phyloP scores from a whole-genome alignment of 2,329 filamentous ascomycete species.

The Calycina herbarum region DNA sequence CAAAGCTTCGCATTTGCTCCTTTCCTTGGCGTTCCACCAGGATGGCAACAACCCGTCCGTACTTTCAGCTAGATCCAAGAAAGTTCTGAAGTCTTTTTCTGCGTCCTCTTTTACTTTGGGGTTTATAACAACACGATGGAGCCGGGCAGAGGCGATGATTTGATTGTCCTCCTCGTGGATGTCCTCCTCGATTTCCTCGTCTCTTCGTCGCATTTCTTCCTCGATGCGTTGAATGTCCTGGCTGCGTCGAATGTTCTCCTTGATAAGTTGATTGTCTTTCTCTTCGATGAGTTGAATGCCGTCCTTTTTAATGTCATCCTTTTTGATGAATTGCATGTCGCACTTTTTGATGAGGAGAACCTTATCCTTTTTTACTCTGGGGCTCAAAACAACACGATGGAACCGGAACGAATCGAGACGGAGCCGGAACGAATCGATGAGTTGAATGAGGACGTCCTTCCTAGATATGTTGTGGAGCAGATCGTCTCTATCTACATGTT shows the following conservation, averaged over 20 bases:
- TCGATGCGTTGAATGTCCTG: no score
- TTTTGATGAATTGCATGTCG: no score
- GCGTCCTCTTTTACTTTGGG: neutral
- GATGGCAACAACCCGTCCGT: slow-evolving; percentile 17
- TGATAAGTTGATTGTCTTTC: no score
- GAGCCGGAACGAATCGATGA: slow-evolving; percentile 28
- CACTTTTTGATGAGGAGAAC: no score
- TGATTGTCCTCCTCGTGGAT: neutral
- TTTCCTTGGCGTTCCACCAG: slow-evolving; percentile 24
- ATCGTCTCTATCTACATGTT: neutral
- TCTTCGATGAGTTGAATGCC: no score
- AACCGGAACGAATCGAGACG: slow-evolving; percentile 26
- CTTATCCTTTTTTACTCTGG: no score
- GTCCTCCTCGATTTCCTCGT: no score
- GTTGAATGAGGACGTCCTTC: slow-evolving; percentile 16
- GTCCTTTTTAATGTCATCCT: no score
- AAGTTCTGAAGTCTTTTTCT: slow-evolving; percentile 17
- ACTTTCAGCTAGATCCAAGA: slow-evolving; percentile 24
- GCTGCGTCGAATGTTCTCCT: no score
- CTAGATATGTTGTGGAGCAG: slow-evolving; percentile 15
- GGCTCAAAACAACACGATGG: slow-evolving; percentile 1
- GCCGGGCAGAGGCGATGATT: slow-evolving; percentile 25
- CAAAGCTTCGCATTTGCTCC: slow-evolving; percentile 13
- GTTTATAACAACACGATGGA: slow-evolving; percentile 17
- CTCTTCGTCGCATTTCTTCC: no score